A percentile compares a stretch with the other conserved stretches of the same genome.
These are phyloP conservation scores for Chalciporus pseudorubinellus DNA, from an alignment of 768 basidiomycete genomes.

Conservation along the genomic window DNA sequence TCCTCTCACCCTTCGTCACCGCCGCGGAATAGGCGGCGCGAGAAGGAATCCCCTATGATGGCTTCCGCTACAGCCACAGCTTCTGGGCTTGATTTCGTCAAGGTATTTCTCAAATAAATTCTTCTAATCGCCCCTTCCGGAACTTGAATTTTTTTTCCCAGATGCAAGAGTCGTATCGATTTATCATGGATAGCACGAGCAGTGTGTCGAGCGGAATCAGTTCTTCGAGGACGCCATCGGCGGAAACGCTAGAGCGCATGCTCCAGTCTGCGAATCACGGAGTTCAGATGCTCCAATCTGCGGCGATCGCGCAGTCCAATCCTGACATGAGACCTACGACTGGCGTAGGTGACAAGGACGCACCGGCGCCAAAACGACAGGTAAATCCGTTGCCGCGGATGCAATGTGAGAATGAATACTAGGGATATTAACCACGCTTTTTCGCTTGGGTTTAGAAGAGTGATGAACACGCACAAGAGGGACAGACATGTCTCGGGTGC, in stretches of 20 bases:
- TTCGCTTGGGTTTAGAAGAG: constrained; percentile 25
- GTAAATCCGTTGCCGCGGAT: constrained; percentile 30
- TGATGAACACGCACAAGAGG: constrained; percentile 50
- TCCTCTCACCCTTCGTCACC: constrained; percentile 29
- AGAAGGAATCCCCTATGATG: constrained; percentile 34
- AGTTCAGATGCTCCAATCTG: constrained; percentile 31
- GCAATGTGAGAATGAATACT: constrained; percentile 20
- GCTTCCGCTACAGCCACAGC: constrained; percentile 21
- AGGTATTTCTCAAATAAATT: constrained; percentile 29
- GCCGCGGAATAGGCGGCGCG: constrained; percentile 36
- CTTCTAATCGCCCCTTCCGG: neutral
- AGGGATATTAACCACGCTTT: constrained; percentile 31
- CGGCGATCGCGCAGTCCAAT: constrained; percentile 24
- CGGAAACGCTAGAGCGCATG: constrained; percentile 43
- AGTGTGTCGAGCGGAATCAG: constrained; percentile 23
- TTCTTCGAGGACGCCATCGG: constrained; percentile 24
- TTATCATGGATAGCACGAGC: constrained; percentile 40
- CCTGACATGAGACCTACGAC: constrained; percentile 27
- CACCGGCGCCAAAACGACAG: constrained; percentile 33
- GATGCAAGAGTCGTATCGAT: constrained; percentile 45
- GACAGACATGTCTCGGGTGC: constrained; percentile 79
- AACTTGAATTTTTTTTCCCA: constrained; percentile 21
- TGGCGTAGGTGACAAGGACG: constrained; percentile 29
- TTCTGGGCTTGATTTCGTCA: constrained; percentile 40
- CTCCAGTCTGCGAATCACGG: constrained; percentile 43